These are phyloP conservation scores for Solanum bulbocastanum DNA, from an alignment of 257 asterid genomes.

Conservation along the genomic window DNA sequence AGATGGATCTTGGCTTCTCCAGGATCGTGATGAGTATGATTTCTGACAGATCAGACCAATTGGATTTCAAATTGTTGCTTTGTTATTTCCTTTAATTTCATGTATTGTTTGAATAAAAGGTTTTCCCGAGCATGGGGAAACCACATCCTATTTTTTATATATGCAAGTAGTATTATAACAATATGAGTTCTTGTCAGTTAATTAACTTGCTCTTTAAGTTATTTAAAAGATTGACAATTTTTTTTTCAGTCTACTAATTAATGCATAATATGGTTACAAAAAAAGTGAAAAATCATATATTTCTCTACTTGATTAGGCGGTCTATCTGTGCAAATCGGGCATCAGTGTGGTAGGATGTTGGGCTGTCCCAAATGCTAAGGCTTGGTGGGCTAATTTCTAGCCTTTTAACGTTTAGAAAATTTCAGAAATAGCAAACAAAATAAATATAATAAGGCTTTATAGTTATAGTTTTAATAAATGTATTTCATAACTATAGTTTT, in stretches of 20 bases:
- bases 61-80: neutral
- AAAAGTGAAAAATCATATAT: neutral
- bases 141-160: neutral
- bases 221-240: neutral
- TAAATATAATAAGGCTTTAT: no score
- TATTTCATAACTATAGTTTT: no score
- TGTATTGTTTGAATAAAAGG: neutral
- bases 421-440: no score
- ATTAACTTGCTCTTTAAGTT: neutral
- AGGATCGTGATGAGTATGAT: neutral
- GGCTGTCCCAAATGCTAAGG: neutral
- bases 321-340: no score
- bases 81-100: neutral
- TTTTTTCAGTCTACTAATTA: neutral
- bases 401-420: neutral
- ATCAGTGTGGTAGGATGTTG: no score
- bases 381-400: neutral
- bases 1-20: neutral
- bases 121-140: neutral
- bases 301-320: neutral
- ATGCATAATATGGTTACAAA: neutral
- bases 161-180: neutral
- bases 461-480: no score
- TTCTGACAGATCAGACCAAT: neutral
- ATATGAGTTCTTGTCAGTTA: neutral